Conservation (phyloP, 805 yeast species). For the Candida railenensis region DNA sequence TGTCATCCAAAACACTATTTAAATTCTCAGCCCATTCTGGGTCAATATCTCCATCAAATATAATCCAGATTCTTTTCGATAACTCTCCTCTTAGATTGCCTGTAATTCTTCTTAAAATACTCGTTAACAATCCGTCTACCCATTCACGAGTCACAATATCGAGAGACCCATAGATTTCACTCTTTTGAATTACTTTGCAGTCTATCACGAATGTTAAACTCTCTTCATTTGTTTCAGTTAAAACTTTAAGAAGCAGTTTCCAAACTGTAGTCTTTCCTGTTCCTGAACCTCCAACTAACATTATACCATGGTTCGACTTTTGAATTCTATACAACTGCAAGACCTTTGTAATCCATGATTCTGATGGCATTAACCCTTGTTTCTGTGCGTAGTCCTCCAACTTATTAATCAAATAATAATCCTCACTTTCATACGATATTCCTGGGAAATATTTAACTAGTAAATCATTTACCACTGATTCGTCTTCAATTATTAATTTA, state of each 20-base stretch:
- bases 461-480: slow-evolving; percentile 30
- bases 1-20: slow-evolving; percentile 90
- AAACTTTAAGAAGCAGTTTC: slow-evolving; percentile 45
- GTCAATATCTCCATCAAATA: slow-evolving; percentile 91
- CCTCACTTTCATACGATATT: slow-evolving; percentile 15
- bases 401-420: slow-evolving; percentile 21
- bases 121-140: slow-evolving; percentile 84
- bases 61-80: slow-evolving; percentile 63
- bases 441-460: slow-evolving; percentile 25
- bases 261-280: slow-evolving; percentile 68
- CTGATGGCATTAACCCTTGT: slow-evolving; percentile 31
- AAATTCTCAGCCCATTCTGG: slow-evolving; percentile 92
- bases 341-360: slow-evolving; percentile 52
- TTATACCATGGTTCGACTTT: slow-evolving; percentile 69
- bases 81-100: slow-evolving; percentile 61
- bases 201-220: slow-evolving; percentile 53
- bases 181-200: slow-evolving; percentile 72
- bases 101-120: slow-evolving; percentile 56
- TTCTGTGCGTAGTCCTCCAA: slow-evolving; percentile 25
- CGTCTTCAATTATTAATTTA: slow-evolving; percentile 57
- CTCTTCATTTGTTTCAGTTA: slow-evolving; percentile 30
- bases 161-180: slow-evolving; percentile 63
- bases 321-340: slow-evolving; percentile 63
- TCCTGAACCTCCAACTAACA: slow-evolving; percentile 76
- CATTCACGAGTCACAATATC: slow-evolving; percentile 84